Conservation (phyloP, 257 asterid genomes). For the Ajuga chamaepitys region DNA sequence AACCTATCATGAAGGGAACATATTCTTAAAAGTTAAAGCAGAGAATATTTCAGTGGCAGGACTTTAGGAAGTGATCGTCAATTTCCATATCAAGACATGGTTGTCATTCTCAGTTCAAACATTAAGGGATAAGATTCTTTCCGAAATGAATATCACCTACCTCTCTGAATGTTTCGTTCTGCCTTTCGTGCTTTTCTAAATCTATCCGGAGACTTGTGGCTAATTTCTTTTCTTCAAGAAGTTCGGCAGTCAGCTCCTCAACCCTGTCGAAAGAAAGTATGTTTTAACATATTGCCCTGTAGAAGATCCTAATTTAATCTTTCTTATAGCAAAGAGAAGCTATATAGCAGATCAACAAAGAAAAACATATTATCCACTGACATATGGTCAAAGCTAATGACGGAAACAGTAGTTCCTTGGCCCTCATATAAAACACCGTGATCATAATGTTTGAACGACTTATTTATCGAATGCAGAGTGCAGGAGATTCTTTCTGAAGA, state of each 20-base stretch:
- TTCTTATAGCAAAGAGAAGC: not conserved
- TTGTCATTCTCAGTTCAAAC: not conserved
- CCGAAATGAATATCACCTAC: constrained; percentile 19
- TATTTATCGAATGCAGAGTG: too few relatives aligned
- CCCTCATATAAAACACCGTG: too few relatives aligned
- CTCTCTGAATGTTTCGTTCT: constrained; percentile 58
- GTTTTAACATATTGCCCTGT: not conserved
- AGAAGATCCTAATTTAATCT: not conserved
- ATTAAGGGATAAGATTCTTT: not conserved
- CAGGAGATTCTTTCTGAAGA: too few relatives aligned
- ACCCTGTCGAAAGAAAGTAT: constrained; percentile 39
- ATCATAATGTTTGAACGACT: too few relatives aligned
- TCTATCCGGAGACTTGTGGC: constrained; percentile 35
- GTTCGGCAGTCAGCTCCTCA: constrained; percentile 60
- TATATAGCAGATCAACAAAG: constrained; percentile 7
- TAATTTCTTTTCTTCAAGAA: constrained; percentile 54
- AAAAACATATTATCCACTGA: constrained; percentile 1
- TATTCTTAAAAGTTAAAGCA: not conserved
- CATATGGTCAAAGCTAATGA: too few relatives aligned
- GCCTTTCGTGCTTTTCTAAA: constrained; percentile 43
- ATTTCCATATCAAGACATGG: not conserved
- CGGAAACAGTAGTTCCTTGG: too few relatives aligned
- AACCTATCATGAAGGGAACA: constrained; percentile 44
- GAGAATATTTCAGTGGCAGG: constrained; percentile 6
- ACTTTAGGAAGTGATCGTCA: not conserved